These are phyloP conservation scores for Pholiota adiposa DNA, from an alignment of 1,284 basidiomycete species.

Conservation along the genomic window DNA sequence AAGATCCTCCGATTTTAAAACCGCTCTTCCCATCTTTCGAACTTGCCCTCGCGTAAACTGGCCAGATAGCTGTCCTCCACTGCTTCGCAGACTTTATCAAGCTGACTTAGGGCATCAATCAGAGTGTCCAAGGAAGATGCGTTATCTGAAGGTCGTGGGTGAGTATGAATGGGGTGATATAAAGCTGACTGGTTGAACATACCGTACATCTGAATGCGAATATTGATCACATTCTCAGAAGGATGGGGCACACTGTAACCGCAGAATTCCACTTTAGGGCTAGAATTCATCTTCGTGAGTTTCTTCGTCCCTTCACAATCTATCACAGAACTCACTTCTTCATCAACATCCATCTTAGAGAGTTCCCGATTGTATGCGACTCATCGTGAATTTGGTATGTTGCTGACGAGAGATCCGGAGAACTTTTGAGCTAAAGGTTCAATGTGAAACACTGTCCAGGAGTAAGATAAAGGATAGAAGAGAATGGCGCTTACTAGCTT, in stretches of 20 bases:
- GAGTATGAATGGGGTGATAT: neutral
- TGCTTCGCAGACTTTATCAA: slow-evolving; percentile 75
- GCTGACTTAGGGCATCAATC: slow-evolving; percentile 71
- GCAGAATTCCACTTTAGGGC: slow-evolving; percentile 98
- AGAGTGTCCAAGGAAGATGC: slow-evolving; percentile 82
- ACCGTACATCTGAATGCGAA: slow-evolving; percentile 99
- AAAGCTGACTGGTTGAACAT: slow-evolving; percentile 39
- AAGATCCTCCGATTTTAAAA: neutral
- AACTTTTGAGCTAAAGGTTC: slow-evolving; percentile 67
- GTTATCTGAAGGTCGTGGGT: slow-evolving; percentile 55
- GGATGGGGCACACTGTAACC: slow-evolving; percentile 98
- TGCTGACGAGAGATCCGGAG: slow-evolving; percentile 85
- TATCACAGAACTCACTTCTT: slow-evolving; percentile 76
- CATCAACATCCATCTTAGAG: slow-evolving; percentile 97
- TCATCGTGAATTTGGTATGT: slow-evolving; percentile 95
- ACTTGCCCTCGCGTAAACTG: slow-evolving; percentile 57
- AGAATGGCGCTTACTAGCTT: slow-evolving; percentile 47
- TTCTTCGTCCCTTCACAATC: slow-evolving; percentile 6
- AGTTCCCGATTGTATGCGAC: slow-evolving; percentile 95
- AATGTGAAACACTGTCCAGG: slow-evolving; percentile 20
- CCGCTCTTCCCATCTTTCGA: slow-evolving; percentile 68
- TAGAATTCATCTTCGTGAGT: slow-evolving; percentile 35
- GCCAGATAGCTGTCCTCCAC: slow-evolving; percentile 68
- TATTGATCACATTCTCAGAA: slow-evolving; percentile 94
- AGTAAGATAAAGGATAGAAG: neutral